These are phyloP conservation scores for Colletotrichum sidae DNA, from an alignment of 2,329 filamentous ascomycete genomes.

Conservation along the genomic window DNA sequence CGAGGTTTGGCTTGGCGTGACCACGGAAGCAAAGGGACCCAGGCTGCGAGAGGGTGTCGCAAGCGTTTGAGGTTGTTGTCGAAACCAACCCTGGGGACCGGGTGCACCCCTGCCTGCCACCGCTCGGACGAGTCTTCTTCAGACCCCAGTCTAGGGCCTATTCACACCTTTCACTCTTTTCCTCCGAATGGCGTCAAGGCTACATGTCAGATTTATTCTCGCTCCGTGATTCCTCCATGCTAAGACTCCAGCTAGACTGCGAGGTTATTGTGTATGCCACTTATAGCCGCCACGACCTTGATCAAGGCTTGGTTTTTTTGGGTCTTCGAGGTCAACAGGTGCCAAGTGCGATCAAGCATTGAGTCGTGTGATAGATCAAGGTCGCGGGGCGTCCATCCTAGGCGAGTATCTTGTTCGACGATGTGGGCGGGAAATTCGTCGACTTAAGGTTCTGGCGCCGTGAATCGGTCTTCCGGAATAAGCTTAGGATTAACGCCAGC, in stretches of 20 bases:
- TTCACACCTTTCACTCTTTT: background rate
- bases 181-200: constrained; percentile 4
- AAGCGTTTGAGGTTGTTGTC: constrained; percentile 35
- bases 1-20: constrained; percentile 32
- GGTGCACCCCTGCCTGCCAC: constrained; percentile 20
- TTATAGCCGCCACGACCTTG: background rate
- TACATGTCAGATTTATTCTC: background rate
- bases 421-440: background rate
- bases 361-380: constrained; percentile 3
- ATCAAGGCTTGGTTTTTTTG: constrained; percentile 5
- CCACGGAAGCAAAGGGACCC: constrained; percentile 26
- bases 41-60: constrained; percentile 29
- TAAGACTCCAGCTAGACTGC: background rate
- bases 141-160: constrained; percentile 13
- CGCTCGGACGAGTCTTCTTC: constrained; percentile 15
- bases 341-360: constrained; percentile 24
- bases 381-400: background rate
- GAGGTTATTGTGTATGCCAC: background rate
- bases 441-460: constrained; percentile 2
- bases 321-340: background rate
- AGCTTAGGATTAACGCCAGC: background rate
- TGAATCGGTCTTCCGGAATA: constrained; percentile 1
- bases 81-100: constrained; percentile 27
- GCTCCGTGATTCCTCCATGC: background rate
- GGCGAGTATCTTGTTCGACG: background rate